phyloP scores from a whole-genome alignment of 148 eudicot genomes.

The Rhododendron mucronatum region DNA sequence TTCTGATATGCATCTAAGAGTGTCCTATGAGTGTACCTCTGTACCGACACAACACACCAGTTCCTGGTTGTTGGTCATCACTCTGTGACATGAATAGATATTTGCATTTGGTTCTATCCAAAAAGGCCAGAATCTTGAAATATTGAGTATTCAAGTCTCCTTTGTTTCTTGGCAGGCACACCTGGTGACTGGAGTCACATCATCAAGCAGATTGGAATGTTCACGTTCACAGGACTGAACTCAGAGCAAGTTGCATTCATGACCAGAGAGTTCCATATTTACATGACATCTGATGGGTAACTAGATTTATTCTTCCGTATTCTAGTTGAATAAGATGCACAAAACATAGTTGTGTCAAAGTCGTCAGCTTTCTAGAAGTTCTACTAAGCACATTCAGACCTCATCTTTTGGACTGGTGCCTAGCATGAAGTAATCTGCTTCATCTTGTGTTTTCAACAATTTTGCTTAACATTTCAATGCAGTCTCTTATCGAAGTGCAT shows the following conservation, averaged over 20 bases:
- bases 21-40: neutral
- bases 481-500: neutral
- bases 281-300: constrained; percentile 99
- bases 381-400: neutral
- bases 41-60: neutral
- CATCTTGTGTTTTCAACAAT: neutral
- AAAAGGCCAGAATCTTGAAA: neutral
- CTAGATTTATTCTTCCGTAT: neutral
- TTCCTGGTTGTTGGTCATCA: neutral
- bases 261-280: constrained; percentile 93
- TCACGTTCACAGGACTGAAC: constrained; percentile 91
- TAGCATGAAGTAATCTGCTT: neutral
- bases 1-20: neutral
- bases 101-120: neutral
- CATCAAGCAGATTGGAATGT: constrained; percentile 98
- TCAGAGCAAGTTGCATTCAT: constrained; percentile 85
- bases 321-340: neutral
- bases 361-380: neutral
- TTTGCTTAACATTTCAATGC: neutral
- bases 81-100: neutral
- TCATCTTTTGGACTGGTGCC: neutral
- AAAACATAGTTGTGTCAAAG: neutral
- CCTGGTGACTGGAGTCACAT: constrained; percentile 99
- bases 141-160: neutral
- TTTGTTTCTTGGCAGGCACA: constrained; percentile 50